Base-by-base conservation (phyloP, 2,329 filamentous ascomycete genomes). In the Fusarium succisae region DNA sequence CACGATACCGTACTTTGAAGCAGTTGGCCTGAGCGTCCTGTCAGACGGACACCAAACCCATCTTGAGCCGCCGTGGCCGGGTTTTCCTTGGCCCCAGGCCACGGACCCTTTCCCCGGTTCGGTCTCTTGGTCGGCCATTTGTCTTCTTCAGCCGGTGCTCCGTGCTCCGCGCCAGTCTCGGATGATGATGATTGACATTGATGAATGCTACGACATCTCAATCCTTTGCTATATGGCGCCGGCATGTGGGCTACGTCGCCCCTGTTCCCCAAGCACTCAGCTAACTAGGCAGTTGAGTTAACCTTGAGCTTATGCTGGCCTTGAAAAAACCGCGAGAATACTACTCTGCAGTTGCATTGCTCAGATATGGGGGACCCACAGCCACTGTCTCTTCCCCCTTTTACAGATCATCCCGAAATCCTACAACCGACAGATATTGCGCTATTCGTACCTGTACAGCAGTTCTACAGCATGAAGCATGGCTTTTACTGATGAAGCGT, bases 21-120 rank as follows among this genome's bases (percentile, higher is more conserved):
- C 26, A 26, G 35, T 69, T 57, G 76, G 76, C 63, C 76, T 75
- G 73, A 78, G 76, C 76, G 76, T 76, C 75, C 76, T 78, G 76
- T 78, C 76, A 78, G 72, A 74, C 71, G 69, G 72, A 58, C 56
- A 57, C 66, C 66, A 72, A 71, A 44, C 69, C 69, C 68, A 68
- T 63, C 50, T 63, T 70, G 43, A 70, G 60, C 66, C 68, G 58
- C 74, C 69, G 69, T 76, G 72, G 66, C 67, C 73, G 53, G 73
- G 64, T 51, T 59, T 65, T 38, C 63, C 59, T 67, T 60, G 55
- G 38, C 55, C 63, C 57, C 63, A 63, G 66, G 63, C 70, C 57
- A 66, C 69, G 66, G 65, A 32, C 59, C 63, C 69, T 66, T 70
- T 77, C 75, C 75, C 75, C 73, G 70, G 69, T 64, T 77, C 75